Evolutionary conservation across 1,284 basidiomycete species (phyloP), one percentile per base, ranked within the genome.

Genomic region (Vanrija pseudolonga): DNA sequence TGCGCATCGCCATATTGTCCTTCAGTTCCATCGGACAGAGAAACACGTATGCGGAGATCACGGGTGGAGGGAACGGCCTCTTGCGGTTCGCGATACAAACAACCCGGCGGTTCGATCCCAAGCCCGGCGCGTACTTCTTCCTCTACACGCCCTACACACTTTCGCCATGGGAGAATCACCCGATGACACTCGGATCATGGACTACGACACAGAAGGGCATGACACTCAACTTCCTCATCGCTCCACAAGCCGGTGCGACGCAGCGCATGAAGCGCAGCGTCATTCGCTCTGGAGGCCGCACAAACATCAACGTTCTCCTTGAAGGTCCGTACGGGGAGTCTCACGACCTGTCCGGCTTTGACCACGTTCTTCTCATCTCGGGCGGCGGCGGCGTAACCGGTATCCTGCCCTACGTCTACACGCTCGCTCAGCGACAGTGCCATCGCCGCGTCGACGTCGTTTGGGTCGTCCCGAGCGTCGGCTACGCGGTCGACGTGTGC

Each of bases 261-360:
- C 50, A 55, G 15, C 37, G 45, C n/a, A 51, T 61, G 28, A 40
- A 40, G 15, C 39, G 39, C 15, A 37, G 15, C 11, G 15, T 17
- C 18, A 36, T 36, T 15, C 32, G 19, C 39, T n/a, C n/a, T 6
- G 39, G 39, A 18, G 39, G 39, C n/a, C n/a, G 39, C 39, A 18
- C 39, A 5, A 20, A 40, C 39, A 40, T 40, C n/a, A n/a, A 18
- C 39, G 57, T 66, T 18, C 44, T 66, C 7, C 42, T 64, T 1
- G 66, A 68, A 49, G 66, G 66, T 22, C 65, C 66, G 12, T 68
- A 68, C 53, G 66, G 66, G 19, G 51, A 53, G 12, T 20, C 47
- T 15, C 45, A 58, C 17, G 53, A 55, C 1, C 38, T 68, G 14
- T 40, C 60, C 6, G 39, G 6, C n/a, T 68, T 52, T 38, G 61